These are phyloP conservation scores for Imleria badia DNA, from an alignment of 768 basidiomycete genomes.

Conservation along the genomic window DNA sequence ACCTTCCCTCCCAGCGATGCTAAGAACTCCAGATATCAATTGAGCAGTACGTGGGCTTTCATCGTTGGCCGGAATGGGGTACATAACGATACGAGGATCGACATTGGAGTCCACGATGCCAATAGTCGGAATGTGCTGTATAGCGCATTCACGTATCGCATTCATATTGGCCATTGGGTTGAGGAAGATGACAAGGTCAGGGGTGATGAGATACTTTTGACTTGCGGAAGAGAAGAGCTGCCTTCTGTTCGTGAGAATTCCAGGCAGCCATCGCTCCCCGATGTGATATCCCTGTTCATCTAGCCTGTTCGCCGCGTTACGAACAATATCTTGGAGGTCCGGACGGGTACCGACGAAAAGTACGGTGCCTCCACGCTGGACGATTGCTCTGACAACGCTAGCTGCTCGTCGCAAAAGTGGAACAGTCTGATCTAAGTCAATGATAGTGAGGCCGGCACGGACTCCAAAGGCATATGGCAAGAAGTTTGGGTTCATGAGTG, in stretches of 20 bases:
- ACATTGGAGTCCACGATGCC: conserved; percentile 94
- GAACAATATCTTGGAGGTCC: conserved; percentile 71
- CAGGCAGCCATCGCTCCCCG: conserved; percentile 89
- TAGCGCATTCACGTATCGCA: conserved; percentile 89
- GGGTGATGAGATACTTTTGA: conserved; percentile 56
- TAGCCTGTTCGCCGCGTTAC: conserved; percentile 76
- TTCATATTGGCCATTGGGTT: conserved; percentile 84
- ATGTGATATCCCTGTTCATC: conserved; percentile 82
- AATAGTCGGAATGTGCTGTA: conserved; percentile 88
- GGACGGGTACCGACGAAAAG: conserved; percentile 89
- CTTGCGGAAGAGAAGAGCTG: conserved; percentile 69
- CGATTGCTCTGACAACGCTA: conserved; percentile 79
- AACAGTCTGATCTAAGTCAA: conserved; percentile 92
- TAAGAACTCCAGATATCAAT: conserved; percentile 84
- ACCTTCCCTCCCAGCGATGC: conserved; percentile 83
- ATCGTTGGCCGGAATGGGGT: conserved; percentile 98
- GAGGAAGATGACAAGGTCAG: conserved; percentile 89
- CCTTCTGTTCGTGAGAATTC: conserved; percentile 87
- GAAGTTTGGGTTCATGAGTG: conserved; percentile 87
- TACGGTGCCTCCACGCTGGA: conserved; percentile 77
- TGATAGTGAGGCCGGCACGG: conserved; percentile 86
- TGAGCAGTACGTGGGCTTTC: conserved; percentile 91
- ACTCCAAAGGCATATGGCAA: conserved; percentile 91
- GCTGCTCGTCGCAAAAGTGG: conserved; percentile 90
- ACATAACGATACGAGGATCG: conserved; percentile 96